Evolutionary conservation across 306 rosid genomes (phyloP).

Genomic region (Pachyrhizus erosus): DNA sequence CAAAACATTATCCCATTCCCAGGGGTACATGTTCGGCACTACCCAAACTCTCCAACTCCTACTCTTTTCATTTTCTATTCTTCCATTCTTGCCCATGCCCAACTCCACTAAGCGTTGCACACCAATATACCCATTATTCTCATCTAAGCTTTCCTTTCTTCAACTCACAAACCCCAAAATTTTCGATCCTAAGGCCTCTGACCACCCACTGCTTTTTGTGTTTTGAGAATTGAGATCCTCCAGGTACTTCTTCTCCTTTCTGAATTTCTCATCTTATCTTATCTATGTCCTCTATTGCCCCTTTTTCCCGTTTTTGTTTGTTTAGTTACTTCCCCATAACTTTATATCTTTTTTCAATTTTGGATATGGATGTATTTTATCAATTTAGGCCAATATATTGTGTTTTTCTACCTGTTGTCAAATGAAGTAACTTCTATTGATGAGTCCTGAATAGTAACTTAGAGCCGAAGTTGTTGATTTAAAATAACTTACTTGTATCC

Average conservation of each 20-base stretch:
- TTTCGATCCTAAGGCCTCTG: not conserved
- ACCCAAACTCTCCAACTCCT: not conserved
- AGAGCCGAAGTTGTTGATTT: constrained; percentile 16
- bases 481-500: not conserved
- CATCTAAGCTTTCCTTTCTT: not conserved
- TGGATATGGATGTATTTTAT: not conserved
- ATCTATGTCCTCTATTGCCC: not conserved
- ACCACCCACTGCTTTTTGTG: not conserved
- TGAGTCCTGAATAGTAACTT: not conserved
- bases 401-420: not conserved
- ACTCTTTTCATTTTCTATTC: not conserved
- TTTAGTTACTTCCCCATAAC: not conserved
- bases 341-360: not conserved
- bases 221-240: constrained; percentile 12
- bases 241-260: constrained; percentile 29
- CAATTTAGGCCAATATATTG: not conserved
- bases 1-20: not conserved
- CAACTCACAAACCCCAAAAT: not conserved
- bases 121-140: not conserved
- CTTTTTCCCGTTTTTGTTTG: not conserved
- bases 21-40: not conserved
- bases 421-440: not conserved
- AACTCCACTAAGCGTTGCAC: not conserved
- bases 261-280: not conserved
- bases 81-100: not conserved